These are phyloP conservation scores for Arachnomyces sp. DNA, from an alignment of 2,329 filamentous ascomycete species.

Conservation along the genomic window DNA sequence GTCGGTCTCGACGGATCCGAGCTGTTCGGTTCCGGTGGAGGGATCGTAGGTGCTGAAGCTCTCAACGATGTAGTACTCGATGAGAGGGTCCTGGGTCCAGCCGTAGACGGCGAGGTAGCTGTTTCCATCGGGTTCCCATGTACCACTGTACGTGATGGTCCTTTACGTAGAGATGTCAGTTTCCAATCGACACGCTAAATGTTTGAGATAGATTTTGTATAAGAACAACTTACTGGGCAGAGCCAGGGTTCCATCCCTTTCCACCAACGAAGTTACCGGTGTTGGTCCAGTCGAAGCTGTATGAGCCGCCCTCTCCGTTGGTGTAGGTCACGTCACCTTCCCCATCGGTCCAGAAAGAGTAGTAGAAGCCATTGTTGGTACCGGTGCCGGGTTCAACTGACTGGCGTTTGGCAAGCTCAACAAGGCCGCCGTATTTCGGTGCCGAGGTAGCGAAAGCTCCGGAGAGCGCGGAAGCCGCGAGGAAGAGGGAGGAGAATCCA, in stretches of 20 bases:
- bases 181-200: not conserved
- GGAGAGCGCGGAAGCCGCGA: conserved; percentile 16
- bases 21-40: conserved; percentile 39
- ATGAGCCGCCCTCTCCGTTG: conserved; percentile 38
- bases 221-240: conserved; percentile 34
- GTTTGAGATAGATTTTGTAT: not conserved
- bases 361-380: conserved; percentile 40
- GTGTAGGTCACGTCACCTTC: conserved; percentile 38
- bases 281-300: conserved; percentile 40
- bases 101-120: conserved; percentile 52
- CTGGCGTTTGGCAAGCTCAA: conserved; percentile 10
- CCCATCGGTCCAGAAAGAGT: conserved; percentile 45
- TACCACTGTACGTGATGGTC: conserved; percentile 44
- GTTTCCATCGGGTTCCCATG: conserved; percentile 43
- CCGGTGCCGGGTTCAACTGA: conserved; percentile 19
- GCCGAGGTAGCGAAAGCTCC: conserved; percentile 19
- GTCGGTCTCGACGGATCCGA: conserved; percentile 46
- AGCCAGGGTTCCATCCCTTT: conserved; percentile 53
- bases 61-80: conserved; percentile 55
- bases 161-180: conserved; percentile 22
- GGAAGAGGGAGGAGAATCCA: conserved; percentile 18
- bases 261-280: conserved; percentile 50
- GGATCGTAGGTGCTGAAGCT: conserved; percentile 45
- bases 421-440: conserved; percentile 11
- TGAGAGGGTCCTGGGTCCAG: conserved; percentile 47